A percentile compares a stretch with the other conserved stretches of the same genome.
These are phyloP conservation scores for Naganishia friedmannii DNA, from an alignment of 768 basidiomycete genomes.

Conservation along the genomic window DNA sequence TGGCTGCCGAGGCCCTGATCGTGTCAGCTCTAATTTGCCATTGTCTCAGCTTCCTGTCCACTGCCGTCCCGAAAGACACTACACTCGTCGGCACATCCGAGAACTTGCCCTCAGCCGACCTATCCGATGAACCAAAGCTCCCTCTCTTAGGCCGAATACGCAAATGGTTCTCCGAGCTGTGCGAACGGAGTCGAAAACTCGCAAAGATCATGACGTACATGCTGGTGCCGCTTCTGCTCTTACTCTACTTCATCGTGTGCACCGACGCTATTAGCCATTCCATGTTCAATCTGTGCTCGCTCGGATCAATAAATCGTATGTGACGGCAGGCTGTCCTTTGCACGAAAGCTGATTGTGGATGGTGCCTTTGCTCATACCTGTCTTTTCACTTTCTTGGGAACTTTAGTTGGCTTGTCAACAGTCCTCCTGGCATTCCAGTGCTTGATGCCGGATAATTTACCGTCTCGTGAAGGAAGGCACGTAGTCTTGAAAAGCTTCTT, in stretches of 20 bases:
- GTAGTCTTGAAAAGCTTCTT: background rate
- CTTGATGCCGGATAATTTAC: background rate
- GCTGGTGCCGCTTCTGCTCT: background rate
- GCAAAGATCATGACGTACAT: slow-evolving; percentile 8
- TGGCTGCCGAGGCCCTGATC: slow-evolving; percentile 3
- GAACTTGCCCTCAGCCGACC: no score
- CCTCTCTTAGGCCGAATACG: no score
- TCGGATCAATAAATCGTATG: background rate
- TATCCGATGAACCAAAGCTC: background rate
- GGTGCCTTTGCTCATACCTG: background rate
- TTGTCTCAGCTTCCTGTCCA: background rate
- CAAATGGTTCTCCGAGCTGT: background rate
- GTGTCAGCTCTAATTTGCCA: background rate
- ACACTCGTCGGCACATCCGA: no score
- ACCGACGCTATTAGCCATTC: background rate
- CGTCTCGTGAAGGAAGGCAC: background rate
- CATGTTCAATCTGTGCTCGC: background rate
- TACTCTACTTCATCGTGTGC: background rate
- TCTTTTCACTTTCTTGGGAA: background rate
- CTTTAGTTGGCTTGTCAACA: background rate
- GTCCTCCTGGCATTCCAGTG: background rate
- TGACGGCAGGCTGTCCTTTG: background rate
- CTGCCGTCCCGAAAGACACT: no score
- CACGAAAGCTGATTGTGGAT: background rate
- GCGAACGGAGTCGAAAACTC: background rate